Evolutionary conservation across 306 rosid genomes (phyloP), one percentile per base, ranked within the genome.

Genomic region (Luffa aegyptiaca): DNA sequence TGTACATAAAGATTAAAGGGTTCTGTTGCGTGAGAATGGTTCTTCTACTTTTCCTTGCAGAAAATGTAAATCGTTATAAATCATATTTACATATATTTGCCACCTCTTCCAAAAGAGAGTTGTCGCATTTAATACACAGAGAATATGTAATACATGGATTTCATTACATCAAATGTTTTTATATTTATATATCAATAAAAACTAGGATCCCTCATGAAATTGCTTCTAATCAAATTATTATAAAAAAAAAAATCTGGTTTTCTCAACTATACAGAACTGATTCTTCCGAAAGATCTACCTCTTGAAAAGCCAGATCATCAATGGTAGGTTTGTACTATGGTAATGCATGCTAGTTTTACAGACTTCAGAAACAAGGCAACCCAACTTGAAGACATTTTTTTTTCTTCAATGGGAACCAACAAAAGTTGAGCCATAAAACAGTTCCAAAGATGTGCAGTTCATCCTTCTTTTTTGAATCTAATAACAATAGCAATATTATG

Each of bases 121-220:
- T 71, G 77, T 26, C 76, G 55, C 76, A 20, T 69, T 10, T 71
- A 69, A 71, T 71, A 46, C 77, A 71, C 57, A 46, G 8, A 37
- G 13, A 69, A 41, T 18, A 41, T 45, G 55, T 70, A 70, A 69
- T 69, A 41, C 75, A 69, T 61, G 66, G 14, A 31, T 61, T 26
- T 61, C 20, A 8, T 56, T 57, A 5, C 33, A 6, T 52, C 16
- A 52, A 20, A 16, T 16, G 57, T 46, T 46, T 46, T 52, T 16
- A 52, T 52, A 52, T 52, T 39, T 52, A 52, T 52, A 52, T 13
- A 52, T 52, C 11, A 56, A 61, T 59, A 31, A 26, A 11, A 9
- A 14, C 11, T 0, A 20, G 31, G 65, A 21, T 65, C 18, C 20
- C 21, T 13, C 46, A 11, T 10, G 6, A 31, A 12, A 35, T 35